A percentile compares a stretch with the other conserved stretches of the same genome.
Conservation (phyloP, 2,329 filamentous ascomycete species). For the Biscogniauxia sp. region DNA sequence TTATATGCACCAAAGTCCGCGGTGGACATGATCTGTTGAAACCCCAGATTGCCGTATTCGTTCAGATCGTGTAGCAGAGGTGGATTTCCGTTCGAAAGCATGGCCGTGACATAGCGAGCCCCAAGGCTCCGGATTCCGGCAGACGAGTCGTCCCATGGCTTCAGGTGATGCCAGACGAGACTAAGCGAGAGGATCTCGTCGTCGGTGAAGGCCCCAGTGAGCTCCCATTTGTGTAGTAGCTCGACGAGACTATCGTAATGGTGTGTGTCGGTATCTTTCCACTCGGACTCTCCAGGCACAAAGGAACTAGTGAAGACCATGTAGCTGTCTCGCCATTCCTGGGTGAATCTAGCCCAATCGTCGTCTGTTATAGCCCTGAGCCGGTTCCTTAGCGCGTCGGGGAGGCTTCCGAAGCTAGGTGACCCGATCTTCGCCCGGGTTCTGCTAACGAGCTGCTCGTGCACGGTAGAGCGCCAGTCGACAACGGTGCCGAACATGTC, state of each 20-base stretch:
- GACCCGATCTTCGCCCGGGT: constrained; percentile 49
- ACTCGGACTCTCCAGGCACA: constrained; percentile 46
- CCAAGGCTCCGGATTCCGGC: constrained; percentile 55
- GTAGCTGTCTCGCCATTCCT: constrained; percentile 69
- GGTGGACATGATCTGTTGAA: constrained; percentile 61
- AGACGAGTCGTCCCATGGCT: constrained; percentile 65
- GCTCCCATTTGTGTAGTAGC: constrained; percentile 54
- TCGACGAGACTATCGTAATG: constrained; percentile 60
- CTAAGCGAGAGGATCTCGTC: constrained; percentile 63
- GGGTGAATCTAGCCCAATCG: constrained; percentile 64
- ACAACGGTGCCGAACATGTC: constrained; percentile 81
- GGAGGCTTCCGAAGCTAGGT: constrained; percentile 41
- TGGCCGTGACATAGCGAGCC: constrained; percentile 55
- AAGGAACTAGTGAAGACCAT: constrained; percentile 55
- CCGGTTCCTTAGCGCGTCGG: constrained; percentile 45
- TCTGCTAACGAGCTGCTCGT: constrained; percentile 52
- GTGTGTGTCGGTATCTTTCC: constrained; percentile 72
- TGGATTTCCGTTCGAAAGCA: constrained; percentile 73
- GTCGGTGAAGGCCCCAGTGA: constrained; percentile 59
- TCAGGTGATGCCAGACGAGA: constrained; percentile 69
- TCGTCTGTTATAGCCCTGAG: constrained; percentile 49
- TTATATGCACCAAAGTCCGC: constrained; percentile 76
- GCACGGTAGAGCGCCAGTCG: constrained; percentile 71
- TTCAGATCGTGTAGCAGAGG: constrained; percentile 65
- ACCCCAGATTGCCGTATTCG: constrained; percentile 56